Conservation (phyloP, 176 grass and related monocot species). For the Alloteropsis semialata region DNA sequence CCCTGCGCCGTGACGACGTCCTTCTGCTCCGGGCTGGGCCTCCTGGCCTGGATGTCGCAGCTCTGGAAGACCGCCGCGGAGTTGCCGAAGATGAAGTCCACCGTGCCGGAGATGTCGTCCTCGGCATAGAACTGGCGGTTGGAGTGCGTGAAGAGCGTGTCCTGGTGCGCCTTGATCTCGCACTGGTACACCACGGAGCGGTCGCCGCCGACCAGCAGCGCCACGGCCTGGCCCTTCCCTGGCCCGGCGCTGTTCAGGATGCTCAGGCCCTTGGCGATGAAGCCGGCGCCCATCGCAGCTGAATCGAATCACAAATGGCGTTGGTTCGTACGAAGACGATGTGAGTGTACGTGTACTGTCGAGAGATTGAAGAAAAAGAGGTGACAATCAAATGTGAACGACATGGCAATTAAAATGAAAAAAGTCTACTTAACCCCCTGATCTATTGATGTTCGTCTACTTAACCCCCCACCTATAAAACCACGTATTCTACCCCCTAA, state of each 20-base stretch:
- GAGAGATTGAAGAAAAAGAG: not conserved
- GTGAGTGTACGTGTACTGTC: not conserved
- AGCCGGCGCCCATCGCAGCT: conserved; percentile 70
- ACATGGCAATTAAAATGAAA: too few species aligned
- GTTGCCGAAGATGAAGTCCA: conserved; percentile 91
- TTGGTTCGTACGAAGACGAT: not conserved
- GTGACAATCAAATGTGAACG: not conserved
- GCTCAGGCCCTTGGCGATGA: conserved; percentile 67
- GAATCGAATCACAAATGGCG: not conserved
- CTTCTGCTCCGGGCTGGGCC: conserved; percentile 2
- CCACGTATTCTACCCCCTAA: too few species aligned
- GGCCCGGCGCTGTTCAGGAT: conserved; percentile 69
- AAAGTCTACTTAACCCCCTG: too few species aligned
- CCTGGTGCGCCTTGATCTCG: conserved; percentile 64
- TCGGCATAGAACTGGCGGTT: conserved; percentile 68
- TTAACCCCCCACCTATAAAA: too few species aligned
- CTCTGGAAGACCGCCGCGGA: conserved; percentile 59
- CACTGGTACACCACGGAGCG: conserved; percentile 69
- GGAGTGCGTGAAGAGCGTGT: conserved; percentile 73
- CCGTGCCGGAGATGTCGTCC: conserved; percentile 50
- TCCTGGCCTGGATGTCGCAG: conserved; percentile 50
- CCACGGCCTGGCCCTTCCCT: conserved; percentile 65
- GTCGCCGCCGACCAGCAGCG: conserved; percentile 57
- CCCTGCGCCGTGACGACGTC: conserved; percentile 75
- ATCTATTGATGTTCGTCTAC: too few species aligned